Evolutionary conservation across 208 protist genomes (phyloP), one percentile per base, ranked within the genome.

Genomic region (Borovskyia barvae): DNA sequence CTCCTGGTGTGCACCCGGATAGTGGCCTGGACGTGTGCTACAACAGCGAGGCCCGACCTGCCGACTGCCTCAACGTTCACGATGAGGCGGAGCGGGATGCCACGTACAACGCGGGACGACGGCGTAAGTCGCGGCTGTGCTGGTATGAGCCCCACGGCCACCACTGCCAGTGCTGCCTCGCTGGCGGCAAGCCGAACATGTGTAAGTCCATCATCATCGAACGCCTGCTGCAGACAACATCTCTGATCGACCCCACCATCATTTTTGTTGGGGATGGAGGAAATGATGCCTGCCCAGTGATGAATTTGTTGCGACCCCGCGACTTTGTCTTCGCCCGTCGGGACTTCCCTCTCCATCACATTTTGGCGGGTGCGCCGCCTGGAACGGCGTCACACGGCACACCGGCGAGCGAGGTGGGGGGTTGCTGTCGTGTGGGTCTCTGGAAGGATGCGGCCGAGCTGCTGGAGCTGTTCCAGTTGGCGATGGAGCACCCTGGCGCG

Each of bases 271-370:
- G 89, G 14, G 89, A 95, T 47, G 89, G 89, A 24, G 65, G 54
- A 3, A 95, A 95, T 66, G 89, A 95, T 63, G 82, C 83, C 64
- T 95, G 89, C 66, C 85, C 89, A 1, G 59, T 92, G 8, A 61
- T 89, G 33, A 90, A 91, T 61, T 39, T 85, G 19, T 69, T 95
- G 15, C 80, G 89, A 2, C 85, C 89, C 28, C 74, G 89, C 1
- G 89, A 95, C 56, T 87, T 70, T 63, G 77, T 93, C 60, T 85
- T 93, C 40, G 82, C 75, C 7, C 80, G 89, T 2, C 72, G 78
- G 12, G 59, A 62, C 45, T 92, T 87, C 51, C 77, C 75, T 0
- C 43, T 92, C 14, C 83, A 88, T 65, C 43, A 73, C 42, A 59
- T 79, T 49, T 71, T 87, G 30, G 68, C 72, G 37, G 58, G 55